Percentiles rank a stretch among this genome's conserved stretches.
These are phyloP conservation scores for Myxozyma monticola DNA, from an alignment of 805 yeast genomes.

Conservation along the genomic window DNA sequence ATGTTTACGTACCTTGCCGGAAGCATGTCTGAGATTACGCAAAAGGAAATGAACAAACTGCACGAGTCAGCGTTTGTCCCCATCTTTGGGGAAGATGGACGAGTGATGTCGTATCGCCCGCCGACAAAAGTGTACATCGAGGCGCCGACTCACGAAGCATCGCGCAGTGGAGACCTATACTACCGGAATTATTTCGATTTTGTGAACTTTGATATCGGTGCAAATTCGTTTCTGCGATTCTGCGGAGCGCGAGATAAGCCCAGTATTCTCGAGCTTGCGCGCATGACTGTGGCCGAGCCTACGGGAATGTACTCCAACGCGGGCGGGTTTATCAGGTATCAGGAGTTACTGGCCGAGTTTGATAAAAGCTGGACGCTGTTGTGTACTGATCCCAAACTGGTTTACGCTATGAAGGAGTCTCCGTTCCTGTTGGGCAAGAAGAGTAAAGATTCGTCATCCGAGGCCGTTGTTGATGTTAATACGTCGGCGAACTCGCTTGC, in stretches of 20 bases:
- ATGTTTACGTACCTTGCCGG: conserved; percentile 38
- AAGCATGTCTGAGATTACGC: conserved; percentile 29
- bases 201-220: conserved; percentile 29
- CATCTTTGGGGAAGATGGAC: conserved; percentile 12
- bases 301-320: conserved; percentile 33
- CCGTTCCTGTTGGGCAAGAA: conserved; percentile 37
- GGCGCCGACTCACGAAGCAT: not conserved
- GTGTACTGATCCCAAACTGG: conserved; percentile 21
- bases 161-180: conserved; percentile 6
- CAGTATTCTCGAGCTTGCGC: conserved; percentile 36
- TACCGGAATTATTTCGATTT: conserved; percentile 36
- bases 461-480: conserved; percentile 2
- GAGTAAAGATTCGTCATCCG: conserved; percentile 29
- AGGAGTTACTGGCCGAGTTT: conserved; percentile 29
- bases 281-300: conserved; percentile 34
- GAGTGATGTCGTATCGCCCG: conserved; percentile 10
- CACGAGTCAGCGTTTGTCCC: conserved; percentile 36
- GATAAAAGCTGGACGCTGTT: conserved; percentile 32
- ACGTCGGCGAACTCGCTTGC: not conserved
- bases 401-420: conserved; percentile 34
- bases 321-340: conserved; percentile 32
- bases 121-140: conserved; percentile 34
- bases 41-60: conserved; percentile 29
- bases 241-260: conserved; percentile 42
- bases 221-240: conserved; percentile 37